Evolutionary conservation across 176 grass and related monocot species (phyloP).

Genomic region (Triticum turgidum): DNA sequence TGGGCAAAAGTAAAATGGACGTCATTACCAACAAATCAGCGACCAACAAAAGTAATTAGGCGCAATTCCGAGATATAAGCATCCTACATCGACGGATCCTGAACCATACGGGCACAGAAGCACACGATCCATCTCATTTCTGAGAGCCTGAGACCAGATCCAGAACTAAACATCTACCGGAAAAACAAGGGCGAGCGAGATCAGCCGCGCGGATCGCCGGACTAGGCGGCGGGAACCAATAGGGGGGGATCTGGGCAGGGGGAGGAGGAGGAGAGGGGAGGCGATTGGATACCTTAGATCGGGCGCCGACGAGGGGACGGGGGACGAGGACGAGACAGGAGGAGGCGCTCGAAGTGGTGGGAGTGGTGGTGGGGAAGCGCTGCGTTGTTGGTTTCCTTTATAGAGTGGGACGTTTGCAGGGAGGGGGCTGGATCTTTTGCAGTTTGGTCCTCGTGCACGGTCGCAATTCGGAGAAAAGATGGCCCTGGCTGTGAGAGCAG

Average conservation of each 20-base stretch:
- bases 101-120: neutral
- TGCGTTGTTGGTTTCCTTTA: slow-evolving; percentile 14
- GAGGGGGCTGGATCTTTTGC: neutral
- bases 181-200: neutral
- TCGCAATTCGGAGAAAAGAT: neutral
- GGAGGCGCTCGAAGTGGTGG: slow-evolving; percentile 4
- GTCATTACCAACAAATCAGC: neutral
- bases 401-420: neutral
- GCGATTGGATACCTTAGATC: slow-evolving; percentile 3
- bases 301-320: neutral
- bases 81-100: neutral
- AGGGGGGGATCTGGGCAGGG: neutral
- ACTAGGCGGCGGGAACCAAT: neutral
- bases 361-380: neutral
- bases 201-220: neutral
- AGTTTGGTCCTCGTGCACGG: neutral
- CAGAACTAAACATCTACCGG: neutral
- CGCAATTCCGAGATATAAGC: neutral
- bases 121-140: neutral
- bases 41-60: neutral
- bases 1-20: neutral
- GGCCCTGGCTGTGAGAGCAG: neutral
- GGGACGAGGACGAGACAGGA: neutral
- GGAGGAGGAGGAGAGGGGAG: neutral
- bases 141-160: neutral